Conservation (phyloP, 345 rosid genomes). For the Gossypium rotundifolium region DNA sequence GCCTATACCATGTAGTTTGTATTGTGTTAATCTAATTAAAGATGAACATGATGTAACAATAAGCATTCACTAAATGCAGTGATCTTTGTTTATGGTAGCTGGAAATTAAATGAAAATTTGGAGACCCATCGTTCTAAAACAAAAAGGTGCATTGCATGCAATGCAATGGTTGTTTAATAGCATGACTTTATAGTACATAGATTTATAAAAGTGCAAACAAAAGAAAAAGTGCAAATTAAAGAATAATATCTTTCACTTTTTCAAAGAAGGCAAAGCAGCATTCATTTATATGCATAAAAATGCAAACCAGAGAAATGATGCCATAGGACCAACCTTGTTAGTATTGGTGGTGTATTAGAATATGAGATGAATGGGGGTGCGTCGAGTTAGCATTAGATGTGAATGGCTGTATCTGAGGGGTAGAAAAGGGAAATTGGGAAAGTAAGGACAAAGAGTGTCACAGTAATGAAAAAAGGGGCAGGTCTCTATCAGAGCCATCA, state of each 20-base stretch:
- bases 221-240: not conserved
- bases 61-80: not conserved
- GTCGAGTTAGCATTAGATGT: too few relatives aligned
- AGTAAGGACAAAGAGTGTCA: not conserved
- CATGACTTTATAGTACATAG: not conserved
- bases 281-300: too few relatives aligned
- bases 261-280: too few relatives aligned
- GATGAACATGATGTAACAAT: not conserved
- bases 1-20: too few relatives aligned
- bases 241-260: not conserved
- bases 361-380: too few relatives aligned
- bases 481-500: slow-evolving; percentile 42
- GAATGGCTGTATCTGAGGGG: not conserved
- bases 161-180: not conserved
- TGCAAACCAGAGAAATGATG: too few relatives aligned
- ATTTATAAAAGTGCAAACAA: not conserved
- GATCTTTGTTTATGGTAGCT: not conserved
- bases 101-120: not conserved
- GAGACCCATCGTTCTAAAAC: not conserved
- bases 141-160: not conserved
- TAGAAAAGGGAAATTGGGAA: not conserved
- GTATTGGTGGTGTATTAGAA: too few relatives aligned
- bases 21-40: too few relatives aligned
- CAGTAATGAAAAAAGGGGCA: slow-evolving; percentile 11
- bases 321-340: too few relatives aligned